phyloP scores from a whole-genome alignment of 2,329 filamentous ascomycete species.

The Botrytis porri region DNA sequence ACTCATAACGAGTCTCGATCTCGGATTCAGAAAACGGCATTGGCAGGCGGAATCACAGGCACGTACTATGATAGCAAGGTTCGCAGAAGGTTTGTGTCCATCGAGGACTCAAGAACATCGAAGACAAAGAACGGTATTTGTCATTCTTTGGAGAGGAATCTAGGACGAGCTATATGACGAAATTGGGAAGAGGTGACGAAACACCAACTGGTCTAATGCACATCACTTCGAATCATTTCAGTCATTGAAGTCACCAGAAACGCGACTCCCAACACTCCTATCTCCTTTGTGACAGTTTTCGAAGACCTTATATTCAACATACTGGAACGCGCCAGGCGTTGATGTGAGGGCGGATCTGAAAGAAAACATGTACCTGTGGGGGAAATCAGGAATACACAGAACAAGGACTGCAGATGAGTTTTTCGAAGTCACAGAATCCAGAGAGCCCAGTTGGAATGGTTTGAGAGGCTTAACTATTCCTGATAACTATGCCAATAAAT shows the following conservation, averaged over 20 bases:
- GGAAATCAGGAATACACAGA: no score
- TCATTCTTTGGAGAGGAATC: fast-evolving
- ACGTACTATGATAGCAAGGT: background rate
- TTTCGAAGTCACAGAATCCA: no score
- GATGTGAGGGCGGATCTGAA: background rate
- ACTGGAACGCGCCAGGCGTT: background rate
- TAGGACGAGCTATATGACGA: background rate
- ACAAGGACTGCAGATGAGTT: no score
- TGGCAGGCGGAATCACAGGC: fast-evolving
- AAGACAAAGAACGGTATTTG: fast-evolving
- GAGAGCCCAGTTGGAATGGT: no score
- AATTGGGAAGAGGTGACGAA: background rate
- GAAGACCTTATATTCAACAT: background rate
- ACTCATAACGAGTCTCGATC: background rate
- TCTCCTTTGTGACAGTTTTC: background rate
- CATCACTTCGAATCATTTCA: background rate
- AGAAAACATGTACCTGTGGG: background rate
- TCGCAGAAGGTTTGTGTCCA: background rate
- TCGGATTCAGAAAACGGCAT: background rate
- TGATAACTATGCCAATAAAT: no score
- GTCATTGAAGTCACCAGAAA: fast-evolving
- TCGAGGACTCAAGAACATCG: background rate
- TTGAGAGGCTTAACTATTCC: no score
- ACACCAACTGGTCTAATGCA: fast-evolving
- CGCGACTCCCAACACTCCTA: fast-evolving